Conservation (phyloP, 768 basidiomycete genomes). For the Roridomyces roridus region DNA sequence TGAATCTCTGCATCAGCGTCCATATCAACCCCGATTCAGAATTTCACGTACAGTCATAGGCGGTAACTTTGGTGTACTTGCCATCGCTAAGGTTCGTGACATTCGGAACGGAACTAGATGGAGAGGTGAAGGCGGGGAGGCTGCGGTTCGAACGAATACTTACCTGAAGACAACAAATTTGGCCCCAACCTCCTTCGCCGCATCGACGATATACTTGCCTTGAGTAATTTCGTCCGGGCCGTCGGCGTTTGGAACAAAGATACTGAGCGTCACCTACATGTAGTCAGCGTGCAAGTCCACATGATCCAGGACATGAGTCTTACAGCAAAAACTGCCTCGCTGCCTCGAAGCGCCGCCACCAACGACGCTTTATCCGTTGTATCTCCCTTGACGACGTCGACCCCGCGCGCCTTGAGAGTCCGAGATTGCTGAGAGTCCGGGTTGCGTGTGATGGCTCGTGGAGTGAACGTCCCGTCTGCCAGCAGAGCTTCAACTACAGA, state of each 20-base stretch:
- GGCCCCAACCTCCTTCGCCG: conserved; percentile 29
- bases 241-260: background rate
- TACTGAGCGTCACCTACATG: background rate
- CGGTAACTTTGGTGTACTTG: background rate
- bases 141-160: background rate
- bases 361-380: conserved; percentile 32
- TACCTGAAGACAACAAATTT: conserved; percentile 30
- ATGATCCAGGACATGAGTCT: background rate
- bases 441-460: conserved; percentile 40
- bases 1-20: background rate
- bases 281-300: background rate
- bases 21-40: too few relatives aligned
- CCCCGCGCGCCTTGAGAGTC: conserved; percentile 28
- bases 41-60: conserved; percentile 15
- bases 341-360: conserved; percentile 31
- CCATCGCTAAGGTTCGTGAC: conserved; percentile 4
- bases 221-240: conserved; percentile 18
- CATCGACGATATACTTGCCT: conserved; percentile 32
- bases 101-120: background rate
- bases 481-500: conserved; percentile 36
- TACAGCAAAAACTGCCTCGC: conserved; percentile 40
- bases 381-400: conserved; percentile 23
- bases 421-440: conserved; percentile 30
- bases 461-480: conserved; percentile 38
- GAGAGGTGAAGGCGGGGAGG: background rate